Base-by-base conservation (phyloP, 768 basidiomycete genomes). In the Boletus sp. region DNA sequence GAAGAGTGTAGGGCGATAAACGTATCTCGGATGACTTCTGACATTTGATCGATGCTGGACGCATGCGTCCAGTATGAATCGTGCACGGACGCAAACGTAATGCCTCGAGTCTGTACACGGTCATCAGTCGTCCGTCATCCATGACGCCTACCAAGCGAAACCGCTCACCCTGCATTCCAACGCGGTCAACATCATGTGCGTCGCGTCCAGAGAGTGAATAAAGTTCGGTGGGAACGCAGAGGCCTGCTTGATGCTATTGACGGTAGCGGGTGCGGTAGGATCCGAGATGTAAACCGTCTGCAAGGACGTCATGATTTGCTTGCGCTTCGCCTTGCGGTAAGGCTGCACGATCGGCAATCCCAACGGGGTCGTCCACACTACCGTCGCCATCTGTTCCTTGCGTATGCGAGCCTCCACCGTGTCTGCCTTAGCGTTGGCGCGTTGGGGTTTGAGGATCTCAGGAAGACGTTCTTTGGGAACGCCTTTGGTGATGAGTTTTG, bases 1-100 rank as follows among this genome's bases (percentile, higher is more conserved):
- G 90, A 89, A 17, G 89, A 89, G 72, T 99, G 96, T 15, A 98
- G 80, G 0, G 89, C 85, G 55, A 98, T 90, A 72, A 99, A 99
- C 1, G 92, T 93, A 44, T 95, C 90, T 30, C 96, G 89, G 65
- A 98, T 96, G 64, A 90, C 80, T 47, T 77, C 79, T 0, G 92
- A 90, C 94, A 98, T 96, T 50, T 84, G 75, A 73, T 97, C 92
- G 52, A 98, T 88, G 61, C 80, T 83, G 45, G 76, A 83, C 0
- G 97, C 89, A 68, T 99, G 97, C 4, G 96, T 98, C 97, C 97
- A 99, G 75, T 98, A 99, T 1, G 97, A 98, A 69, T 99, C 97
- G 68, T 99, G 97, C 11, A 99, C 97, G 1, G 94, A 91, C 1
- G 96, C 95, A 71, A 98, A 98, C 0, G 87, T 86, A 62, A 99